Evolutionary conservation across 139 green algal species (phyloP).

Genomic region (Chlorella sp.): DNA sequence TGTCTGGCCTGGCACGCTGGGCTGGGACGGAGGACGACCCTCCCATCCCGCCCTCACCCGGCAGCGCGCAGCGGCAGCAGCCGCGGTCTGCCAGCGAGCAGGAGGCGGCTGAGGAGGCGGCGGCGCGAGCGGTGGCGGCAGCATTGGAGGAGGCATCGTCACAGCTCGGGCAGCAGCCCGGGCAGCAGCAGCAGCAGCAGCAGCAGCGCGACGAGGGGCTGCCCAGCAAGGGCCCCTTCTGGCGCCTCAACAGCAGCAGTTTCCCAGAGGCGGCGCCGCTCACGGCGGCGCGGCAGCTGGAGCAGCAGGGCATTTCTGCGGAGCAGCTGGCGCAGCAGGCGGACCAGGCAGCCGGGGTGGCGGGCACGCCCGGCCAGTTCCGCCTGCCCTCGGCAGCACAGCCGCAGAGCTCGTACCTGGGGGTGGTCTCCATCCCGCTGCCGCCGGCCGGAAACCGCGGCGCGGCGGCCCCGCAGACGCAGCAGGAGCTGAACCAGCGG

Average conservation of each 20-base stretch:
- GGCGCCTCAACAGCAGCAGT: conserved; percentile 31
- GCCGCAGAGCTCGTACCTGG: conserved; percentile 38
- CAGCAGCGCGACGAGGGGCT: conserved; percentile 18
- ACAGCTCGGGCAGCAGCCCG: background rate
- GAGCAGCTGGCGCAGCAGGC: background rate
- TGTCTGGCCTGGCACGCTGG: conserved; percentile 37
- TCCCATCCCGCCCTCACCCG: conserved; percentile 12
- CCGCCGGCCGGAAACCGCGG: conserved; percentile 34
- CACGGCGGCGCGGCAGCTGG: conserved; percentile 25
- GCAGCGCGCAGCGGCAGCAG: background rate
- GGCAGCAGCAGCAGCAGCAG: conserved; percentile 13
- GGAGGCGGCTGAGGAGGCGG: conserved; percentile 20
- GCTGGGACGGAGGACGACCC: conserved; percentile 41
- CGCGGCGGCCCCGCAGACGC: background rate
- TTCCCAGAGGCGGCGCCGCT: conserved; percentile 33
- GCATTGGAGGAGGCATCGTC: background rate
- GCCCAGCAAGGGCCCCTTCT: conserved; percentile 45
- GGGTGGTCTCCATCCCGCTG: conserved; percentile 47
- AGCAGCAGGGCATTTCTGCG: background rate
- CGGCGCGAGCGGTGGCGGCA: background rate
- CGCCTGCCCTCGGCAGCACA: background rate
- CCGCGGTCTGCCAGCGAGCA: conserved; percentile 1
- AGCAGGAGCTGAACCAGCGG: conserved; percentile 35
- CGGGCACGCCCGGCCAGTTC: background rate
- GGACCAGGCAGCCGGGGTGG: background rate